Base-by-base conservation (phyloP, 129 eudicot species). In the Centella asiatica region DNA sequence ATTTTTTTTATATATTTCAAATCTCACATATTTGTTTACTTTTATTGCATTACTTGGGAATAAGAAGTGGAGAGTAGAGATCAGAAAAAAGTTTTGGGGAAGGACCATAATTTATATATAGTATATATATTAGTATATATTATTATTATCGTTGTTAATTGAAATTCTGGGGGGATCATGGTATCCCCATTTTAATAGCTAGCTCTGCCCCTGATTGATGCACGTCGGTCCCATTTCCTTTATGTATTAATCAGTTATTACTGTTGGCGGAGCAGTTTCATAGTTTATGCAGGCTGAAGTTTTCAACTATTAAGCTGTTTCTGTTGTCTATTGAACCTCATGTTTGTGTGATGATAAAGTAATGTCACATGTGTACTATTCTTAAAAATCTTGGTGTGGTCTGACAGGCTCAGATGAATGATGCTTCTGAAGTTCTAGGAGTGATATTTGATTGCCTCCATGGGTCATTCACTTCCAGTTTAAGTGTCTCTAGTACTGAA, bases 391-490 rank as follows among this genome's bases (percentile, higher is more conserved):
- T 23, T 77, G 65, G 22, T 65, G 57, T 25, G 29, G 70, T 67
- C 31, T 81, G 36, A 65, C 94, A 90, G 97, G 97, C 82, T 68
- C 94, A 90, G 66, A 90, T 90, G 97, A 90, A 90, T 65, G 97
- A 90, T 79, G 97, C 97, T 71, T 90, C 97, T 53, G 97, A 90
- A 81, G 97, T 90, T 37, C 57, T 90, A 60, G 95, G 83, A 66
- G 97, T 90, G 42, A 79, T 90, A 81, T 90, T 90, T 69, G 82
- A 87, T 31, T 86, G 97, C 79, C 80, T 90, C 54, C 97, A 90
- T 61, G 72, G 65, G 50, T 83, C 97, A 32, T 86, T 90, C 68
- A 81, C 80, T 17, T 76, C 81, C 14, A 75, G 46, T 49, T 44
- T 70, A 13, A 57, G 62, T 58, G 64, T 48, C 31, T 72, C 81